Base-by-base conservation (phyloP, 2,329 filamentous ascomycete species). In the Microcyclosporella mali region DNA sequence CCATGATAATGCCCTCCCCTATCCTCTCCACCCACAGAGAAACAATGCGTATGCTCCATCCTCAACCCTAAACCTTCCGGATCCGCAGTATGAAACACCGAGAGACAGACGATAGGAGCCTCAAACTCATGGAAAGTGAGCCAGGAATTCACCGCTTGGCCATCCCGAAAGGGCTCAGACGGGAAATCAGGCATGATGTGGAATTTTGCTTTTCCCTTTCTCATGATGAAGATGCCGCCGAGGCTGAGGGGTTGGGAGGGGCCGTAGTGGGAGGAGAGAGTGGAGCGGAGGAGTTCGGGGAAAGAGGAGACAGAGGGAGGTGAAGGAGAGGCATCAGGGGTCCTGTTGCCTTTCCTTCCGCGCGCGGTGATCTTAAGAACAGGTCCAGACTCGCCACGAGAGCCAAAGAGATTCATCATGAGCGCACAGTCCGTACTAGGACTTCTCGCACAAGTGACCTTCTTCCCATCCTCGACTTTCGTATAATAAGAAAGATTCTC, bases 401-500 rank as follows among this genome's bases (percentile, higher is more conserved):
- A 57, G 7, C 56, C 57, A 27, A 50, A 61, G 7, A 61, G 40
- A 29, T 61, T 61, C 48, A 60, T 56, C 58, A 61, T 61, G 9
- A 61, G 41, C 3, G 58, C 58, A 30, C 57, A 61, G 31, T 60
- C 54, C 0, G 51, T 49, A 14, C 50, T 56, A 2, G 53, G 52
- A 39, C 49, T 49, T 7, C 7, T 44, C 25, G 47, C 49, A 21
- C 57, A 56, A 7, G 46, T 40, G 2, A 43, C 21, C 32, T 55
- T 61, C 54, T 52, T 68, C 56, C 31, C 69, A 67, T 69, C 66
- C 33, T 73, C 69, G 12, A 67, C 61, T n/a, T 61, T 69, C 12
- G 71, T 65, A 32, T 50, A 56, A 27, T 50, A 52, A 2, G 58
- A 58, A 36, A 48, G 37, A 25, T 61, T 61, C 10, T 48, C 34